phyloP scores from a whole-genome alignment of 768 basidiomycete genomes.

The Scleroderma citrinum region DNA sequence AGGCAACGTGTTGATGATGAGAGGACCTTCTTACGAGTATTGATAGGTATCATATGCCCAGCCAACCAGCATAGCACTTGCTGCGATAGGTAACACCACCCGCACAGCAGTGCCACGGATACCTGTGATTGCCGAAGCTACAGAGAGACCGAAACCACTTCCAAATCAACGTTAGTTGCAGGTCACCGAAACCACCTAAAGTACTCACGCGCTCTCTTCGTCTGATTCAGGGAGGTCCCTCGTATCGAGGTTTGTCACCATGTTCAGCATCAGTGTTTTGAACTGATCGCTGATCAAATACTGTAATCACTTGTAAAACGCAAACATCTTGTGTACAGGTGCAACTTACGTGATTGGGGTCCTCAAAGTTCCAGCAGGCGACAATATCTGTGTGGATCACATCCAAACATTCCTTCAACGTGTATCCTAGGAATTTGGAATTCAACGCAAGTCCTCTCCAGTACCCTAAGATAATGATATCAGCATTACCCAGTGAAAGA shows the following conservation, averaged over 20 bases:
- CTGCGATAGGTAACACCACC: not conserved
- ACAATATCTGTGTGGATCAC: slow-evolving; percentile 17
- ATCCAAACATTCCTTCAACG: slow-evolving; percentile 8
- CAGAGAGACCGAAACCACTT: slow-evolving; percentile 3
- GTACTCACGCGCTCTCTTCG: not conserved
- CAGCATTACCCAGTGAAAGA: not conserved
- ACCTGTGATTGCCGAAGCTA: not conserved
- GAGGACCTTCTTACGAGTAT: slow-evolving; percentile 1
- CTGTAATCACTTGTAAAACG: not conserved
- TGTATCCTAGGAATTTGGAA: slow-evolving; percentile 7
- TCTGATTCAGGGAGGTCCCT: not conserved
- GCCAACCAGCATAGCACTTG: not conserved
- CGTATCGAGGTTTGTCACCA: slow-evolving; percentile 2
- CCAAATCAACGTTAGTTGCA: not conserved
- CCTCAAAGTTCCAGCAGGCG: slow-evolving; percentile 15
- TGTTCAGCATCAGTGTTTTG: slow-evolving; percentile 1
- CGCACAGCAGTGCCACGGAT: not conserved
- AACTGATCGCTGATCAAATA: slow-evolving; percentile 4
- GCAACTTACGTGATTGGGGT: slow-evolving; percentile 5
- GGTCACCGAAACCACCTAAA: not conserved
- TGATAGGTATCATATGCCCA: slow-evolving; percentile 6
- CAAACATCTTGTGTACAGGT: not conserved
- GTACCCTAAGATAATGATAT: slow-evolving; percentile 9
- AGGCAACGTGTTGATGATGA: not conserved
- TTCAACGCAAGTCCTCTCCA: slow-evolving; percentile 12